A percentile compares a stretch with the other conserved stretches of the same genome.
Evolutionary conservation across 306 rosid genomes (phyloP).

Genomic region (Rubus parviflorus): DNA sequence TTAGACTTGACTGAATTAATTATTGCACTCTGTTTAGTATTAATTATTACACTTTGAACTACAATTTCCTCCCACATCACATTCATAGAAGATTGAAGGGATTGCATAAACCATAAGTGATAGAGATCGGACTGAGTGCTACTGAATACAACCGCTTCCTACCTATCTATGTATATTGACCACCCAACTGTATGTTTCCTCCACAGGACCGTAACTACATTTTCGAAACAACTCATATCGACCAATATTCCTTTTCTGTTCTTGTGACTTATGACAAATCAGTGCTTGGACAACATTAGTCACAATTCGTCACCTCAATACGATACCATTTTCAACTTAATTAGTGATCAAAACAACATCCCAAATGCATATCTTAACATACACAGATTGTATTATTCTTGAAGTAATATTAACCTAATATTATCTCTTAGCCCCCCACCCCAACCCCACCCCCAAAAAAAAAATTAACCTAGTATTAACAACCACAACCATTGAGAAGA

Average conservation of each 20-base stretch:
- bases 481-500: constrained; percentile 7
- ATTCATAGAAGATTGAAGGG: not conserved
- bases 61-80: not conserved
- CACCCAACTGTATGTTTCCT: not conserved
- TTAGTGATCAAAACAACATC: not conserved
- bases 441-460: no score
- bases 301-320: not conserved
- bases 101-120: not conserved
- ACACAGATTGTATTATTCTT: constrained; percentile 1
- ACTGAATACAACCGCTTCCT: not conserved
- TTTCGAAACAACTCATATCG: not conserved
- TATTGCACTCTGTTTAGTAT: not conserved
- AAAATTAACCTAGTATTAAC: not conserved
- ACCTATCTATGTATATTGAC: not conserved
- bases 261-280: not conserved
- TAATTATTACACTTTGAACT: not conserved
- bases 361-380: not conserved
- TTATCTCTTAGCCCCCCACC: not conserved
- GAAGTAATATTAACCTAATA: not conserved
- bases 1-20: not conserved
- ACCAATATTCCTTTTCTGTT: not conserved
- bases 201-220: not conserved
- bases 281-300: not conserved
- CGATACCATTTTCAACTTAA: not conserved
- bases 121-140: not conserved